Conservation (phyloP, 2,329 filamentous ascomycete genomes). For the Chaetomium globosum region DNA sequence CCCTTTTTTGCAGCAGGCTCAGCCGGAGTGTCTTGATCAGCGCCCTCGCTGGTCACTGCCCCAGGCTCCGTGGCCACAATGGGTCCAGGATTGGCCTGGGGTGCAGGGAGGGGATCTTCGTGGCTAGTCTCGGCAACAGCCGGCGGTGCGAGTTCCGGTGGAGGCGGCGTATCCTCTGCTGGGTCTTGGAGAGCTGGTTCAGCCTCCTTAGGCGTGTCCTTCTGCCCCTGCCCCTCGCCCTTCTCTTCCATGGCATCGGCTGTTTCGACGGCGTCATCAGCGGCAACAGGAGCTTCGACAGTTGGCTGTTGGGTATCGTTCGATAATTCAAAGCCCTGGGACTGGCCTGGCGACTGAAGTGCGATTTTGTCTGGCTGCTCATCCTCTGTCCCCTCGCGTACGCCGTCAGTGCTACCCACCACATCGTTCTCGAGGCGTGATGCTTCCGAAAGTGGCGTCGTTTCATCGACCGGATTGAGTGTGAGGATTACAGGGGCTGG, state of each 20-base stretch:
- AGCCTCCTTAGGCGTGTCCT: slow-evolving; percentile 25
- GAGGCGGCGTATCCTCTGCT: slow-evolving; percentile 14
- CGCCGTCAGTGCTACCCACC: slow-evolving; percentile 18
- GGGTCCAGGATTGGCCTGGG: slow-evolving; percentile 14
- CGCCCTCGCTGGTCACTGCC: neutral
- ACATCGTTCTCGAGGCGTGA: slow-evolving; percentile 18
- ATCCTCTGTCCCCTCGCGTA: slow-evolving; percentile 22
- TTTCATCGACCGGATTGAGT: slow-evolving; percentile 14
- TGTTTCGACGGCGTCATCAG: slow-evolving; percentile 35
- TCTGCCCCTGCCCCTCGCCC: slow-evolving; percentile 41
- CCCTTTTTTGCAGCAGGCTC: slow-evolving; percentile 31
- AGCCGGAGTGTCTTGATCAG: slow-evolving; percentile 23
- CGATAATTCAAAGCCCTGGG: slow-evolving; percentile 13
- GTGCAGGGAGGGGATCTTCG: slow-evolving; percentile 17
- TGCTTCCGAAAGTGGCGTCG: slow-evolving; percentile 16
- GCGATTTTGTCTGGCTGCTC: slow-evolving; percentile 27
- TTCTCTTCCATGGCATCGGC: slow-evolving; percentile 42
- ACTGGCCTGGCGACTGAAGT: slow-evolving; percentile 23
- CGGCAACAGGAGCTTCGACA: slow-evolving; percentile 31
- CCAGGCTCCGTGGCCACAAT: slow-evolving; percentile 4
- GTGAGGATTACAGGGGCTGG: slow-evolving; percentile 30
- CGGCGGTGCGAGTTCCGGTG: slow-evolving; percentile 3
- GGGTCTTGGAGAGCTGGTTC: slow-evolving; percentile 26
- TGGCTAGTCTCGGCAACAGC: slow-evolving; percentile 21
- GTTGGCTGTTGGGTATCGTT: slow-evolving; percentile 17